Evolutionary conservation across 202 grass and related monocot species (phyloP).

Genomic region (Dendrocalamus latiflorus): DNA sequence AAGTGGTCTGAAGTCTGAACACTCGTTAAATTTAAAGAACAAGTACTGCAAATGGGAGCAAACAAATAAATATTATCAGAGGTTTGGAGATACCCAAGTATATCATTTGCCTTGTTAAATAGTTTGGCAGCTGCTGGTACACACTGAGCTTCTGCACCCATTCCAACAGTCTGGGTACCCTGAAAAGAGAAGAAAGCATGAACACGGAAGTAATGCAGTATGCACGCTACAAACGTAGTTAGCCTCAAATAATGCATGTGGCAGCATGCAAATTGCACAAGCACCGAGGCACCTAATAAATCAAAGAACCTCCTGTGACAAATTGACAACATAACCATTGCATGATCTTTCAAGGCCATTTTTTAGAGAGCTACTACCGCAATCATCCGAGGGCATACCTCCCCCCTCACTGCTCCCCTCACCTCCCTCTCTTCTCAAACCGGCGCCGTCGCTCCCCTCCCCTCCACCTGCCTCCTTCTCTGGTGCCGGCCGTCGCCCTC

Average conservation of each 20-base stretch:
- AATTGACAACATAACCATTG: no score
- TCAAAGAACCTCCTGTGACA: neutral
- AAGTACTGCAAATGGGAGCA: neutral
- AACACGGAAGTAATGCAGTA: neutral
- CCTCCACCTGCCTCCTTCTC: no score
- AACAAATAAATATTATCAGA: neutral
- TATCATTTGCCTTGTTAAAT: no score
- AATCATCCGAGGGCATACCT: no score
- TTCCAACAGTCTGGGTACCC: conserved; percentile 91
- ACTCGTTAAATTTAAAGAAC: neutral
- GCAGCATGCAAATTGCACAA: neutral
- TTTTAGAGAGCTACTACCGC: no score
- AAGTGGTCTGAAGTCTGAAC: neutral
- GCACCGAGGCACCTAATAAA: neutral
- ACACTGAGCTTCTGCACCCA: conserved; percentile 71
- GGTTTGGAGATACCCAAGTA: conserved; percentile 60
- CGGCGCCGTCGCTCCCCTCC: no score
- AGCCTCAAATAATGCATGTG: neutral
- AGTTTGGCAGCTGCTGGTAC: conserved; percentile 67
- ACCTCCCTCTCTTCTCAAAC: no score
- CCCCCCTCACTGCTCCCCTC: no score
- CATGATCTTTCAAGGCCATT: no score
- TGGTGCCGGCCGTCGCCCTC: no score
- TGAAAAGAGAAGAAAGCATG: conserved; percentile 28
- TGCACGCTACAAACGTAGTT: neutral